These are phyloP conservation scores for Xylaria sp. DNA, from an alignment of 2,329 filamentous ascomycete species.

Conservation along the genomic window DNA sequence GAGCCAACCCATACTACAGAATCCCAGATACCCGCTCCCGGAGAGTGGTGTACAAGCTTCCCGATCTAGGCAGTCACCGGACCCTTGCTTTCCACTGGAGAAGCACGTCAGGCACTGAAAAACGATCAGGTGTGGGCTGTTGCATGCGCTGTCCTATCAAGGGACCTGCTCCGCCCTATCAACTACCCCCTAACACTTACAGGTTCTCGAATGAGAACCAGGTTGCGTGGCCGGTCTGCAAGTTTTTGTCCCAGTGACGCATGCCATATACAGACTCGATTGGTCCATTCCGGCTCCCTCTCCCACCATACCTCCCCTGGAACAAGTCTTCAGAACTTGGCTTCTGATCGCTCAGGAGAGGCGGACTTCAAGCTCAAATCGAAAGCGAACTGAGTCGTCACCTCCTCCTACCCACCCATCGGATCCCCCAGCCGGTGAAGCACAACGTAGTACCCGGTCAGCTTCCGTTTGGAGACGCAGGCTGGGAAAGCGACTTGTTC, in stretches of 20 bases:
- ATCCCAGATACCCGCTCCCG: slow-evolving; percentile 17
- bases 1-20: slow-evolving; percentile 19
- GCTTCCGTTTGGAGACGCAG: slow-evolving; percentile 6
- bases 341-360: slow-evolving; percentile 24
- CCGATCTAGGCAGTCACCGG: slow-evolving; percentile 26
- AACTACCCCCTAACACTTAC: slow-evolving; percentile 28
- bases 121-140: slow-evolving; percentile 28
- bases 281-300: slow-evolving; percentile 31
- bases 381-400: slow-evolving; percentile 8
- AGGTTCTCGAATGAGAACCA: slow-evolving; percentile 31
- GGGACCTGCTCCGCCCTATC: slow-evolving; percentile 26
- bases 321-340: slow-evolving; percentile 27
- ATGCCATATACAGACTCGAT: slow-evolving; percentile 30
- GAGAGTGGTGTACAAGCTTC: slow-evolving; percentile 25
- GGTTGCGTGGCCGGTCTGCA: slow-evolving; percentile 29
- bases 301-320: slow-evolving; percentile 31
- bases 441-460: slow-evolving; percentile 13
- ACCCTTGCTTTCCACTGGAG: slow-evolving; percentile 27
- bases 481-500: slow-evolving; percentile 14
- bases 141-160: slow-evolving; percentile 30
- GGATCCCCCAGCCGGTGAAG: slow-evolving; percentile 10
- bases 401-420: slow-evolving; percentile 10
- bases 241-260: slow-evolving; percentile 30
- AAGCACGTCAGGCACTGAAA: slow-evolving; percentile 25
- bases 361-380: slow-evolving; percentile 14